Conservation (phyloP, 345 rosid species). For the Bruguiera gymnorhiza region DNA sequence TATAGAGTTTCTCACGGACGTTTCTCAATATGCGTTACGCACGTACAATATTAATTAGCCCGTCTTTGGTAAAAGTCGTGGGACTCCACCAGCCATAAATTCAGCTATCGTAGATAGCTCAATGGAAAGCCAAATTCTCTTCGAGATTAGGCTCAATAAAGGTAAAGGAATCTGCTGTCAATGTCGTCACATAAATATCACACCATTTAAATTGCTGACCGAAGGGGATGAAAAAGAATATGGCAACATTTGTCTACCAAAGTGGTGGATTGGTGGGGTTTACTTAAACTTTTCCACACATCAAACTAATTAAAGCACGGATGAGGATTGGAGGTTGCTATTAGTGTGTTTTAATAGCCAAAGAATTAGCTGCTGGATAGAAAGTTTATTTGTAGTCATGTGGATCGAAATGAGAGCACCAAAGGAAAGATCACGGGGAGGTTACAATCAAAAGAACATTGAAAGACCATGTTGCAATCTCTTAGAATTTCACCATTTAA, state of each 20-base stretch:
- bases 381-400: too few relatives aligned
- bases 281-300: slow-evolving; percentile 1
- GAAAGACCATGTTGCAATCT: not conserved
- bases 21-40: slow-evolving; percentile 2
- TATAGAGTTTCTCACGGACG: too few relatives aligned
- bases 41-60: too few relatives aligned
- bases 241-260: too few relatives aligned
- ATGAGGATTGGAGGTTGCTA: not conserved
- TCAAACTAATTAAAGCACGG: not conserved
- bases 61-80: too few relatives aligned
- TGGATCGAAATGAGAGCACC: too few relatives aligned
- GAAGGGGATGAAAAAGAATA: not conserved
- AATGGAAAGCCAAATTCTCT: not conserved
- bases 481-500: not conserved
- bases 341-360: too few relatives aligned
- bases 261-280: slow-evolving; percentile 5
- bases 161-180: not conserved
- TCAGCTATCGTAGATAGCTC: not conserved
- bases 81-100: slow-evolving; percentile 30
- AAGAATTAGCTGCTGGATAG: too few relatives aligned
- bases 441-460: not conserved
- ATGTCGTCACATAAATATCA: too few relatives aligned
- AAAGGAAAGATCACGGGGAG: too few relatives aligned
- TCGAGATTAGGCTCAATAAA: not conserved
- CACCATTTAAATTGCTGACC: not conserved